Evolutionary conservation across 1,284 basidiomycete genomes (phyloP).

Genomic region (Ceratobasidium sp.): DNA sequence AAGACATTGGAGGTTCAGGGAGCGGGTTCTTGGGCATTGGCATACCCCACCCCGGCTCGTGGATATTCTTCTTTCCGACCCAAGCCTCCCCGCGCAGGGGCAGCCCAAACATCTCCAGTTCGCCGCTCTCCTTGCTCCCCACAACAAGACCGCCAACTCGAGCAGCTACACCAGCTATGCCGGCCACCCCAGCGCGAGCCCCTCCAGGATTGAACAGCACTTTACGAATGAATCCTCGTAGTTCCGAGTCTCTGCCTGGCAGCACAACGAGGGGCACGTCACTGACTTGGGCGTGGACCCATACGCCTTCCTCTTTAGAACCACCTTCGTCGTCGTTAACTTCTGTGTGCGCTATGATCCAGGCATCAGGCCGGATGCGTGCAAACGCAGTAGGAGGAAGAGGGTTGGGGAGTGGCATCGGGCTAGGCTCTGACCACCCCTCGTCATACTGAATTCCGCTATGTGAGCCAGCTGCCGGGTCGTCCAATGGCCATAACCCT

Average conservation of each 20-base stretch:
- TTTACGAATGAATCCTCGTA: constrained; percentile 26
- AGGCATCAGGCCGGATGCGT: constrained; percentile 34
- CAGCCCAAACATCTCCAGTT: constrained; percentile 28
- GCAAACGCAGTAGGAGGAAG: constrained; percentile 15
- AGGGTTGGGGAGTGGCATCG: constrained; percentile 32
- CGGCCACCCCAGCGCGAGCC: constrained; percentile 29
- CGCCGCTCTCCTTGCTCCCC: constrained; percentile 17
- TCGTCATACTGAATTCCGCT: constrained; percentile 24
- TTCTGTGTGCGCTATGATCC: constrained; percentile 29
- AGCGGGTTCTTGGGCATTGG: constrained; percentile 10
- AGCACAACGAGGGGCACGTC: constrained; percentile 27
- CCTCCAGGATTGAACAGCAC: constrained; percentile 24
- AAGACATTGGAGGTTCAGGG: neutral
- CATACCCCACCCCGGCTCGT: constrained; percentile 24
- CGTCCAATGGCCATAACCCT: constrained; percentile 22
- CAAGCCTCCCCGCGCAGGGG: constrained; percentile 26
- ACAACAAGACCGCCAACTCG: constrained; percentile 19
- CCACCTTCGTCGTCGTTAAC: neutral
- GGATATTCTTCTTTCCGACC: constrained; percentile 28
- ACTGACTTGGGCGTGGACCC: constrained; percentile 33
- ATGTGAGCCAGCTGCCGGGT: neutral
- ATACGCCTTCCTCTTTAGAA: constrained; percentile 8
- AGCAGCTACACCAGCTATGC: constrained; percentile 25
- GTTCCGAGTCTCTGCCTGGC: constrained; percentile 23
- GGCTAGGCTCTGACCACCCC: constrained; percentile 24